phyloP scores from a whole-genome alignment of 345 rosid genomes.

The Conringia planisiliqua region DNA sequence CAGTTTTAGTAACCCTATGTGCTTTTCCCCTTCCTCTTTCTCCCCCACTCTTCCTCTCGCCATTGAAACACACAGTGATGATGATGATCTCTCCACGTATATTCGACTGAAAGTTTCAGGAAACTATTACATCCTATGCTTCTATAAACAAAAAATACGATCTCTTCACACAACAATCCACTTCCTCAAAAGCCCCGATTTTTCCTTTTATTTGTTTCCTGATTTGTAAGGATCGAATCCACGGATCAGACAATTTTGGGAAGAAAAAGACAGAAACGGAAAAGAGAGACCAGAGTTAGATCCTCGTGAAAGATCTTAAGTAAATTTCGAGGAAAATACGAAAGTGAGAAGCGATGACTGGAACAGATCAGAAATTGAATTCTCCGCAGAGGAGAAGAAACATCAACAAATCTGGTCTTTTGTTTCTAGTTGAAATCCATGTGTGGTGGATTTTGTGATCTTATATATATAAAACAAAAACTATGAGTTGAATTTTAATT shows the following conservation, averaged over 20 bases:
- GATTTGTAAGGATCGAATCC: slow-evolving; percentile 5
- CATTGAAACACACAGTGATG: slow-evolving; percentile 7
- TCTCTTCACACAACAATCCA: not conserved
- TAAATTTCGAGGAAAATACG: not conserved
- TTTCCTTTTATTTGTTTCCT: not conserved
- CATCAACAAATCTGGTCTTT: slow-evolving; percentile 37
- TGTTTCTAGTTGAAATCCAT: slow-evolving; percentile 22
- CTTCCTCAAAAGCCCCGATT: not conserved
- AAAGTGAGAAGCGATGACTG: slow-evolving; percentile 9
- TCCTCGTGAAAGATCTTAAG: slow-evolving; percentile 3
- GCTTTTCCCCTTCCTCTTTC: slow-evolving; percentile 50
- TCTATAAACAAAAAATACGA: slow-evolving; percentile 8
- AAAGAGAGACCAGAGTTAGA: slow-evolving; percentile 5
- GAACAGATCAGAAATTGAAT: slow-evolving; percentile 27
- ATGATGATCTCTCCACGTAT: not conserved
- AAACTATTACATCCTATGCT: slow-evolving; percentile 17
- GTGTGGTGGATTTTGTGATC: slow-evolving; percentile 15
- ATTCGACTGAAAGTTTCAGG: slow-evolving; percentile 15
- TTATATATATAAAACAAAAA: not conserved
- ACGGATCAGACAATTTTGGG: not conserved
- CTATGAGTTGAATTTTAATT: not conserved
- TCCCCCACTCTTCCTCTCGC: slow-evolving; percentile 45
- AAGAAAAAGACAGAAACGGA: not conserved
- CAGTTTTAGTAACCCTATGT: slow-evolving; percentile 59
- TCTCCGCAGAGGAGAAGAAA: slow-evolving; percentile 17